phyloP scores from a whole-genome alignment of 768 basidiomycete genomes.

The Mycena belliarum region DNA sequence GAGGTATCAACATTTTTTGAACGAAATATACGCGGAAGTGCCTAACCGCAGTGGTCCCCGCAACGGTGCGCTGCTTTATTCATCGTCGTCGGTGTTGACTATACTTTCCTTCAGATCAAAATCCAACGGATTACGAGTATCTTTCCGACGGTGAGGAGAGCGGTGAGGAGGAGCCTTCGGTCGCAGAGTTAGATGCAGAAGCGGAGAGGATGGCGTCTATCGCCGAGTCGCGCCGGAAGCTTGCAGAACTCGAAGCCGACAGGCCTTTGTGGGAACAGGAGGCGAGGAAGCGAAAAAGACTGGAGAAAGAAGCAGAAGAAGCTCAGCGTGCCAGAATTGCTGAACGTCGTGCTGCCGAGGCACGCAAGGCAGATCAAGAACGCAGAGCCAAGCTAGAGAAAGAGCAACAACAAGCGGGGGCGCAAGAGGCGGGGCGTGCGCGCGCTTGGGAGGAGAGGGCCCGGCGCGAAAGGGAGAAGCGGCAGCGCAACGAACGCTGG shows the following conservation, averaged over 20 bases:
- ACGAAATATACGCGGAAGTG: slow-evolving; percentile 41
- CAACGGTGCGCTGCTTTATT: slow-evolving; percentile 10
- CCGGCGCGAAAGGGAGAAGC: slow-evolving; percentile 41
- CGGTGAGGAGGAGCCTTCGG: slow-evolving; percentile 9
- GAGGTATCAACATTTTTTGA: slow-evolving; percentile 40
- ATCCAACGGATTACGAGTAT: slow-evolving; percentile 2
- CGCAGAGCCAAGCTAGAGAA: slow-evolving; percentile 25
- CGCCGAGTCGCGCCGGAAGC: slow-evolving; percentile 65
- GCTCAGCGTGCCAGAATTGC: slow-evolving; percentile 37
- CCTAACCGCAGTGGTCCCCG: slow-evolving; percentile 22
- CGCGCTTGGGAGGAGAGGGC: slow-evolving; percentile 34
- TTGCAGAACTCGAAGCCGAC: slow-evolving; percentile 67
- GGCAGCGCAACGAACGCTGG: slow-evolving; percentile 58
- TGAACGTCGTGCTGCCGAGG: slow-evolving; percentile 33
- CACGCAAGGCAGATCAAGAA: slow-evolving; percentile 28
- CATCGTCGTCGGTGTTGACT: background rate
- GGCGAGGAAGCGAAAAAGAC: slow-evolving; percentile 45
- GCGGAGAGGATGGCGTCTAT: slow-evolving; percentile 44
- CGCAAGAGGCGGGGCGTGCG: slow-evolving; percentile 30
- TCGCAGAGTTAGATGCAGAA: slow-evolving; percentile 36
- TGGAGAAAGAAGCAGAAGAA: slow-evolving; percentile 46
- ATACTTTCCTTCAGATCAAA: slow-evolving; percentile 2
- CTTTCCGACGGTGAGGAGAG: slow-evolving; percentile 21
- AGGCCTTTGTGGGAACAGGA: slow-evolving; percentile 61
- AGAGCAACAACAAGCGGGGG: slow-evolving; percentile 26